Evolutionary conservation across 768 basidiomycete genomes (phyloP).

Genomic region (Panaeolus cyanescens): DNA sequence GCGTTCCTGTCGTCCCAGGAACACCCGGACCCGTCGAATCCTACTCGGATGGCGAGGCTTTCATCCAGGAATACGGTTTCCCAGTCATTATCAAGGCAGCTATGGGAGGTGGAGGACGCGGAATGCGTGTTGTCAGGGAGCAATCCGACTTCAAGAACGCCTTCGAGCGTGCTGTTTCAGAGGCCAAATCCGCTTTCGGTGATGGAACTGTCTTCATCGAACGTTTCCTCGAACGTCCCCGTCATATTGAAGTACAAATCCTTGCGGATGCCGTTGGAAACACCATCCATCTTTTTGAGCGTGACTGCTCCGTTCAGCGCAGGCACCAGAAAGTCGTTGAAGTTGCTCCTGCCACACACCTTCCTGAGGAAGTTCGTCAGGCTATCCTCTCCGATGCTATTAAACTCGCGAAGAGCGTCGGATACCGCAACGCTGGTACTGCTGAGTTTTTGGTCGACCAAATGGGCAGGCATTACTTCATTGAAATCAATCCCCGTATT

Average conservation of each 20-base stretch:
- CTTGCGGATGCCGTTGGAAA: conserved; percentile 92
- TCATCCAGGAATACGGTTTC: conserved; percentile 96
- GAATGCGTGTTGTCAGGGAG: conserved; percentile 98
- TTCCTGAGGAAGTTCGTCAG: conserved; percentile 88
- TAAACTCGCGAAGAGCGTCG: conserved; percentile 90
- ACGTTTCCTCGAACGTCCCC: conserved; percentile 93
- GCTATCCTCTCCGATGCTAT: conserved; percentile 90
- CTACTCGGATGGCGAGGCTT: conserved; percentile 80
- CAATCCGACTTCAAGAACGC: conserved; percentile 87
- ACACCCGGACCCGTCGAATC: conserved; percentile 90
- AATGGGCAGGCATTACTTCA: conserved; percentile 96
- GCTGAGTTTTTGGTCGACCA: conserved; percentile 99
- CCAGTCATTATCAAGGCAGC: conserved; percentile 99
- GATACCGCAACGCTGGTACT: conserved; percentile 96
- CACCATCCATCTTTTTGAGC: conserved; percentile 97
- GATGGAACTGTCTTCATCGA: conserved; percentile 99
- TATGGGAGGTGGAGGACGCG: conserved; percentile 98
- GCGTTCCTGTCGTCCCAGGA: conserved; percentile 96
- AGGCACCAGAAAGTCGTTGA: conserved; percentile 99
- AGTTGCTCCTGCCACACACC: conserved; percentile 94
- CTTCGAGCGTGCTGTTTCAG: conserved; percentile 91
- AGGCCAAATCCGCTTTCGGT: conserved; percentile 96
- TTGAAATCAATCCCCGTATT: conserved; percentile 99
- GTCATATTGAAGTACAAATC: conserved; percentile 97
- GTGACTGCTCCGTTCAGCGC: conserved; percentile 98